Base-by-base conservation (phyloP, 2,329 filamentous ascomycete genomes). In the Fusarium aywerte region DNA sequence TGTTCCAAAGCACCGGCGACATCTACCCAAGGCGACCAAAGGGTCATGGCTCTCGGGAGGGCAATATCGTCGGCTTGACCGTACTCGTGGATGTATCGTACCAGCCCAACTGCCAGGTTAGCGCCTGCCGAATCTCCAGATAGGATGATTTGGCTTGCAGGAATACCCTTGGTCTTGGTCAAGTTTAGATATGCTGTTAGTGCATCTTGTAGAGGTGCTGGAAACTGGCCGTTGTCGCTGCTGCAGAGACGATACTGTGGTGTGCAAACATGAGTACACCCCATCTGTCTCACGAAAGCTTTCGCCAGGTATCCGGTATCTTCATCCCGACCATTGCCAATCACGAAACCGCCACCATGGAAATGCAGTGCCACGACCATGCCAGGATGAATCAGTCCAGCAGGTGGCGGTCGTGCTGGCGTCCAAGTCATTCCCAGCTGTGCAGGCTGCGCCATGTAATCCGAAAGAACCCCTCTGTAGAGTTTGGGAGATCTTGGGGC, bases 1-100 rank as follows among this genome's bases (percentile, higher is more conserved):
- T 71, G 68, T 3, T 71, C 50, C 6, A 71, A n/a, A 6, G 65
- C 62, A 4, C 47, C 68, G 3, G 47, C 43, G 7, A 71, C 51
- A 38, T 71, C 68, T 3, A 67, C 60, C 68, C 68, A 71, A 0
- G 68, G 68, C 0, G 68, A 71, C 68, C 68, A 71, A 1, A 71
- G 65, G 2, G 68, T 20, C 23, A 65, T 58, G 4, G 68, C 68
- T 11, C 45, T 45, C 2, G 68, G 68, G 1, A 71, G 36, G 0
- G 66, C 62, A 5, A 71, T 58, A 3, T 51, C 47, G 11, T 71
- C 62, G 4, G 25, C 21, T 21, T 60, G 27, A 2, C 68, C 68
- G 3, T 67, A 31, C 7, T 67, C 56, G 3, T 69, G 65, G 4
- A 71, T 65, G 23, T 71, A 71, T 44, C 68, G 54, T 12, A 71